Base-by-base conservation (phyloP, 163 green algal genomes). In the Scenedesmus sp. region DNA sequence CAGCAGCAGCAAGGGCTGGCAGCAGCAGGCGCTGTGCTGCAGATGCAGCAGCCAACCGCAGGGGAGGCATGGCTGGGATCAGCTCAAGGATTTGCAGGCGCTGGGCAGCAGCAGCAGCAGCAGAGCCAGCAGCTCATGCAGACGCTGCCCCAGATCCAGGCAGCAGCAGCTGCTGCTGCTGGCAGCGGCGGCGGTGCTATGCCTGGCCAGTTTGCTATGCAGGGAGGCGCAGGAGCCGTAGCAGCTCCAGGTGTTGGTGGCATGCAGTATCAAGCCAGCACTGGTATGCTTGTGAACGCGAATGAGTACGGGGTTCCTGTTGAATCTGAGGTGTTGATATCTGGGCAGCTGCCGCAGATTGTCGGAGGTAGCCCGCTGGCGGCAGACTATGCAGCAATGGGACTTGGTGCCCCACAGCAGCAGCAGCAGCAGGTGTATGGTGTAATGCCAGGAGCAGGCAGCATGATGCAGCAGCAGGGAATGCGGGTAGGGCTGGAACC, bases 381-480 rank as follows among this genome's bases (percentile, higher is more conserved):
- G 5, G 54, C 16, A 52, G 54, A 73, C 0, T 87, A 73, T 73
- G 82, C 16, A 3, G 7, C 54, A 2, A 5, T 83, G 46, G 13
- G 34, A 34, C 34, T 89, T 15, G 85, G 34, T 87, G 82, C 85
- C 12, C 60, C 56, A 18, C 52, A 64, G 18, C 57, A 83, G 59
- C 85, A 89, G 85, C 62, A 89, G 26, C 52, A 62, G 64, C 85
- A 89, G 85, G 26, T 79, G 66, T 89, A 62, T 64, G 85, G 26
- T 52, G 20, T 82, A 4, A 15, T 70, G 66, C 16, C 86, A 2
- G 64, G 64, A 26, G 26, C 26, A 3, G 23, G 52, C n/a, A 18
- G 34, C 4, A 79, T 34, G 9, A 5, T 90, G 66, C 84, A 76
- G 84, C 84, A 89, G 84, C 60, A 77, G 26, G 84, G 60, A 60